Base-by-base conservation (phyloP, 768 basidiomycete genomes). In the Panus rudis region DNA sequence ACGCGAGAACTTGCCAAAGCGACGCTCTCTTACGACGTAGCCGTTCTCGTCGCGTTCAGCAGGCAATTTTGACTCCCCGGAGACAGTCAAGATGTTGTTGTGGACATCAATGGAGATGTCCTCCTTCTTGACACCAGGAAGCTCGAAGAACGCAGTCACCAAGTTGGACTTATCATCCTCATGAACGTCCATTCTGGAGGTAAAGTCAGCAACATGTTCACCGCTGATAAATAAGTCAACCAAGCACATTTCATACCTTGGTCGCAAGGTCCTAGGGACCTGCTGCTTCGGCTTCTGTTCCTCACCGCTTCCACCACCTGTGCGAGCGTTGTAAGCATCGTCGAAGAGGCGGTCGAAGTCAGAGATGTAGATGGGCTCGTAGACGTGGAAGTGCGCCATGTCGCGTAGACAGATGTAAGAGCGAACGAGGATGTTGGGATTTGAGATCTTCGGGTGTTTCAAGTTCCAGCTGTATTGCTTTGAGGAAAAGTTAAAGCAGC, bases 141-240 rank as follows among this genome's bases (percentile, higher is more conserved):
- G 57, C 49, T 78, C 79, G 40, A 80, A 75, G 3, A 66, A 66
- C 10, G 73, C 75, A 2, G 68, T 72, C 27, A 76, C 67, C 12
- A 48, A 45, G 47, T 69, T 67, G 11, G 53, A 49, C 2, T 64
- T 61, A 4, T 60, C 48, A 35, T 67, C 61, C 49, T 75, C 71
- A 39, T 69, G 61, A 4, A 78, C 45, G 48, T 78, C 66, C 64
- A 77, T 50, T 24, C 65, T 68, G 35, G 10, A 10, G 21, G n/a
- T n/a, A 6, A 33, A 14, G 17, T 37, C 34, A 44, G 34, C 33
- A 7, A 8, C 16, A n/a, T n/a, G n/a, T n/a, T n/a, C n/a, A n/a
- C n/a, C n/a, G n/a, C 16, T 14, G 7, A 17, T 8, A 20, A 17
- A 17, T 20, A 8, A 17, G 16, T 8, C 7, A 25, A 30, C n/a